phyloP scores from a whole-genome alignment of 1,139 yeast species.

The Kodamaea derodonti region DNA sequence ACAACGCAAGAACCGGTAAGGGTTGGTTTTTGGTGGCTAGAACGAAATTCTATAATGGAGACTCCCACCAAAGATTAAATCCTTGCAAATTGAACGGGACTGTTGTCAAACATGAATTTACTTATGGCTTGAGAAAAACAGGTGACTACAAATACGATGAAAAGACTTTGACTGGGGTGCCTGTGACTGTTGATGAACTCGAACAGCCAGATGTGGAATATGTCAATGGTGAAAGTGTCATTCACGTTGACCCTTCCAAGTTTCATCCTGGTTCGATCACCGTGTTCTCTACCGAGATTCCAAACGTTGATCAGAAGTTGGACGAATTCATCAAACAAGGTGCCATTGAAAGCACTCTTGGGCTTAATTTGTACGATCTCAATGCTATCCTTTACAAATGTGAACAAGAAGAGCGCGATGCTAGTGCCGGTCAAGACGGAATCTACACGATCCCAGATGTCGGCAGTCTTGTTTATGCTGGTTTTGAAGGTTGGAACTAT shows the following conservation, averaged over 20 bases:
- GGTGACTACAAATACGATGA: slow-evolving; percentile 49
- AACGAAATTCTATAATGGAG: slow-evolving; percentile 57
- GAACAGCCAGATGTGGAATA: slow-evolving; percentile 46
- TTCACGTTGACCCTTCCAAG: slow-evolving; percentile 47
- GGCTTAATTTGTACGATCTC: slow-evolving; percentile 62
- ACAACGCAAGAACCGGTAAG: slow-evolving; percentile 76
- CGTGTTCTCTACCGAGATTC: slow-evolving; percentile 70
- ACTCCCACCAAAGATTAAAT: slow-evolving; percentile 48
- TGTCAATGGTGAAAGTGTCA: slow-evolving; percentile 44
- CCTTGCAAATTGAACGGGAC: slow-evolving; percentile 69
- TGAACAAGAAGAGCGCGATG: slow-evolving; percentile 85
- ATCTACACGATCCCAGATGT: slow-evolving; percentile 68
- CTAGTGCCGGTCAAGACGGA: slow-evolving; percentile 67
- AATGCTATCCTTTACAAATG: slow-evolving; percentile 74
- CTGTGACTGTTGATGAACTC: slow-evolving; percentile 57
- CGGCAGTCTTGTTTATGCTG: slow-evolving; percentile 80
- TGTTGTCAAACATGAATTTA: slow-evolving; percentile 54
- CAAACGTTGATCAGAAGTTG: slow-evolving; percentile 47
- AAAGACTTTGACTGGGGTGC: slow-evolving; percentile 53
- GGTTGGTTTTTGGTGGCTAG: slow-evolving; percentile 91
- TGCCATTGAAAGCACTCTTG: slow-evolving; percentile 66
- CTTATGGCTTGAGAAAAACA: slow-evolving; percentile 50
- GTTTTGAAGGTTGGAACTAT: slow-evolving; percentile 89
- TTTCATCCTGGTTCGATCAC: slow-evolving; percentile 93
- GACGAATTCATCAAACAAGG: slow-evolving; percentile 68